Conservation (phyloP, 2,329 filamentous ascomycete genomes). For the Penicillium sclerotigenum region DNA sequence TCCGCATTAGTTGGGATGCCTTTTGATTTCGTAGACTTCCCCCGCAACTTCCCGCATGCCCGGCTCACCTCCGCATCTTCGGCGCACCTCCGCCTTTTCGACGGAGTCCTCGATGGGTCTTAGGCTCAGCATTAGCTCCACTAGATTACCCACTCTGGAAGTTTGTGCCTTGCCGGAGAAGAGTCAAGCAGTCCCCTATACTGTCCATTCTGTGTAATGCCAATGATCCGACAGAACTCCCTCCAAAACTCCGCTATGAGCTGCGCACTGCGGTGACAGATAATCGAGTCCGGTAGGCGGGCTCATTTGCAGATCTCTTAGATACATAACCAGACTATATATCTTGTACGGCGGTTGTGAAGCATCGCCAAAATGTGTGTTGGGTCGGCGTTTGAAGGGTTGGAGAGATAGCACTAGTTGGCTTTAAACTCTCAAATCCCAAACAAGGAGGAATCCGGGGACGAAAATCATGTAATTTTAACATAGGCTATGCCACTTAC, state of each 20-base stretch:
- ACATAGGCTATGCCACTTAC: neutral
- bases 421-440: neutral
- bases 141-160: neutral
- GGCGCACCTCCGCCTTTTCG: neutral
- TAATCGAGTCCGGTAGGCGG: neutral
- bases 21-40: neutral
- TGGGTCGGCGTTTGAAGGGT: neutral
- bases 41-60: neutral
- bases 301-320: neutral
- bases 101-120: neutral
- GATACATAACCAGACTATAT: neutral
- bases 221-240: neutral
- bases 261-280: neutral
- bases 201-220: neutral
- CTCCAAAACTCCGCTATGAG: neutral
- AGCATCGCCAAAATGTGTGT: neutral
- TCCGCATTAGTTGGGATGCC: neutral
- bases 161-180: neutral
- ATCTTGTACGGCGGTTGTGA: neutral
- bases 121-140: neutral
- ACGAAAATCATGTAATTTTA: neutral
- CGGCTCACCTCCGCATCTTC: neutral
- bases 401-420: neutral
- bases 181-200: neutral
- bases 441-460: neutral